Evolutionary conservation across 1,139 yeast genomes (phyloP).

Genomic region (Taphrina communis): DNA sequence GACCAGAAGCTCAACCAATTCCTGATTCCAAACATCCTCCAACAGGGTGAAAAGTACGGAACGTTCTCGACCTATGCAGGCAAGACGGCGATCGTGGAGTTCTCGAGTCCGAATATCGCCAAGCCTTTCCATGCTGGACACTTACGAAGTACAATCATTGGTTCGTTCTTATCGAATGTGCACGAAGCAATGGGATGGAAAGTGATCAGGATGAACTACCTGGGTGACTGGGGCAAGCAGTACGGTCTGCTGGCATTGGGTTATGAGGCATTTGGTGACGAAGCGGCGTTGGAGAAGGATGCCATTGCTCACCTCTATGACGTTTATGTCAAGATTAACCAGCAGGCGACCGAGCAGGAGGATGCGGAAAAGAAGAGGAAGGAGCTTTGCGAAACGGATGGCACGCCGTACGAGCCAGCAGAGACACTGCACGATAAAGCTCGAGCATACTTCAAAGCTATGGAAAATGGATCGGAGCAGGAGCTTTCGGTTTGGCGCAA

Average conservation of each 20-base stretch:
- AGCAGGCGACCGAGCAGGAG: constrained; percentile 52
- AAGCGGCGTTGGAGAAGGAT: constrained; percentile 69
- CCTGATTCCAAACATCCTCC: constrained; percentile 73
- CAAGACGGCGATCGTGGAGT: constrained; percentile 80
- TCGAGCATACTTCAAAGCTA: constrained; percentile 80
- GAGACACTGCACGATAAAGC: constrained; percentile 58
- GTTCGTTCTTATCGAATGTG: constrained; percentile 91
- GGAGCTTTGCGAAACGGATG: constrained; percentile 38
- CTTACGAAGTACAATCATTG: constrained; percentile 95
- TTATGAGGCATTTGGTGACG: constrained; percentile 81
- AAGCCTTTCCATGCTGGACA: constrained; percentile 99
- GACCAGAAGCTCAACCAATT: constrained; percentile 68
- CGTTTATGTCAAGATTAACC: constrained; percentile 86
- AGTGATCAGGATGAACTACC: constrained; percentile 85
- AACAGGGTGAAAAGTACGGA: constrained; percentile 70
- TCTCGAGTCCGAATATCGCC: constrained; percentile 97
- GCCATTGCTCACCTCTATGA: constrained; percentile 95
- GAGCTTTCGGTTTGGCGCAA: constrained; percentile 82
- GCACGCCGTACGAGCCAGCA: constrained; percentile 42
- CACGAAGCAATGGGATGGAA: constrained; percentile 91
- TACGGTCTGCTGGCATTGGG: constrained; percentile 88
- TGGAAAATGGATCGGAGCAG: constrained; percentile 91
- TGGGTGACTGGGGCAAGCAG: constrained; percentile 99
- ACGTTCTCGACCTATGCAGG: constrained; percentile 73
- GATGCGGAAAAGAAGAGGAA: constrained; percentile 40